Evolutionary conservation across 176 grass and related monocot species (phyloP).

Genomic region (sorghum (Sorghum bicolor)): DNA sequence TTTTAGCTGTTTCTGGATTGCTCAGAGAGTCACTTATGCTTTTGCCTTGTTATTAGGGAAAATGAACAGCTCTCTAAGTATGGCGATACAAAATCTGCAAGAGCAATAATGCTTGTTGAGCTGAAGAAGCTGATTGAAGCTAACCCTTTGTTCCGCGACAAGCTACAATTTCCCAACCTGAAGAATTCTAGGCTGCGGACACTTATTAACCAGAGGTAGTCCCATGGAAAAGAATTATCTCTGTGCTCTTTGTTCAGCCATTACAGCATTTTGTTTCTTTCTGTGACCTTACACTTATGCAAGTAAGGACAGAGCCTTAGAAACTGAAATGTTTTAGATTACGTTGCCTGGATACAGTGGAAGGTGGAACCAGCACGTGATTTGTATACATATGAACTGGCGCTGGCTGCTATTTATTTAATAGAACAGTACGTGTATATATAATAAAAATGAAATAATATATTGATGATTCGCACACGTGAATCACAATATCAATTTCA

Average conservation of each 20-base stretch:
- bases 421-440: neutral
- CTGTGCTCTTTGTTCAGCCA: neutral
- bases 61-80: slow-evolving; percentile 99
- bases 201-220: slow-evolving; percentile 95
- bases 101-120: slow-evolving; percentile 95
- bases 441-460: neutral
- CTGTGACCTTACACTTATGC: neutral
- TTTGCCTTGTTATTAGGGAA: slow-evolving; percentile 60
- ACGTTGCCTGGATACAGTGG: neutral
- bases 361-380: neutral
- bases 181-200: slow-evolving; percentile 96
- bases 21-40: slow-evolving; percentile 4
- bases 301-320: neutral
- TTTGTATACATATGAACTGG: neutral
- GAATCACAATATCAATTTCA: neutral
- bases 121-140: slow-evolving; percentile 98
- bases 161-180: slow-evolving; percentile 93
- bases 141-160: slow-evolving; percentile 94
- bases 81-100: slow-evolving; percentile 98
- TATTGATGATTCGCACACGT: neutral
- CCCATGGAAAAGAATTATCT: neutral
- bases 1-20: slow-evolving; percentile 11
- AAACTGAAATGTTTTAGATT: neutral
- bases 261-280: slow-evolving; percentile 2
- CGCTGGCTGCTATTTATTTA: neutral